Evolutionary conservation across 2,329 filamentous ascomycete species (phyloP).

Genomic region (Paraconiothyrium brasiliense): DNA sequence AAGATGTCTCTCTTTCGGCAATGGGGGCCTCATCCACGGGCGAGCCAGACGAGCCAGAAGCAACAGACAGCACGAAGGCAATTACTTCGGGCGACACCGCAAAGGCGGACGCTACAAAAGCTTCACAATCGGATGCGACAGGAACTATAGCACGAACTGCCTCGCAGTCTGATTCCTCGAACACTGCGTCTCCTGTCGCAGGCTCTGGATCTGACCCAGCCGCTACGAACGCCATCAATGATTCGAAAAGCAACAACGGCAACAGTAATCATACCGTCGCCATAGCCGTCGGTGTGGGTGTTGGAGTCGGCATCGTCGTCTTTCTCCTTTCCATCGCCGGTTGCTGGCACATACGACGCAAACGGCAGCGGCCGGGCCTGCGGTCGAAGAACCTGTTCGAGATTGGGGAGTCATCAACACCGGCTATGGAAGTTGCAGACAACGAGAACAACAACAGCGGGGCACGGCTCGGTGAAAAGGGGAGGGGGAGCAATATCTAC

Average conservation of each 20-base stretch:
- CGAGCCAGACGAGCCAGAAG: not conserved
- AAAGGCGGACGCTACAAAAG: not conserved
- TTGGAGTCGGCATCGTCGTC: constrained; percentile 22
- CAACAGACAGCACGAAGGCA: not conserved
- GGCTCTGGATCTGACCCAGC: not conserved
- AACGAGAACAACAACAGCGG: not conserved
- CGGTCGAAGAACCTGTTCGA: constrained; percentile 9
- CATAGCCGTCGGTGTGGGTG: constrained; percentile 26
- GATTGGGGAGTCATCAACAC: constrained; percentile 1
- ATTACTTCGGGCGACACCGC: not conserved
- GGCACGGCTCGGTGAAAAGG: constrained; percentile 7
- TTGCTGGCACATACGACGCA: constrained; percentile 21
- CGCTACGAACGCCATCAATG: constrained; percentile 9
- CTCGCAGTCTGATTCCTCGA: not conserved
- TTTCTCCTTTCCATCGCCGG: constrained; percentile 17
- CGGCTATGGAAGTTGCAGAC: not conserved
- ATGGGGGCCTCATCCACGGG: not conserved
- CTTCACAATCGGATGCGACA: not conserved
- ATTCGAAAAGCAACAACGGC: constrained; percentile 1
- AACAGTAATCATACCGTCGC: constrained; percentile 19
- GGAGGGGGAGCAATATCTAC: constrained; percentile 12
- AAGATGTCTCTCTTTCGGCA: not conserved
- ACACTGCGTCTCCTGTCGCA: not conserved
- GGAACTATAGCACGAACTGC: not conserved
- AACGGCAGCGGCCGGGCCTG: constrained; percentile 6